Evolutionary conservation across 257 asterid genomes (phyloP).

Genomic region (Lycium ferocissimum): DNA sequence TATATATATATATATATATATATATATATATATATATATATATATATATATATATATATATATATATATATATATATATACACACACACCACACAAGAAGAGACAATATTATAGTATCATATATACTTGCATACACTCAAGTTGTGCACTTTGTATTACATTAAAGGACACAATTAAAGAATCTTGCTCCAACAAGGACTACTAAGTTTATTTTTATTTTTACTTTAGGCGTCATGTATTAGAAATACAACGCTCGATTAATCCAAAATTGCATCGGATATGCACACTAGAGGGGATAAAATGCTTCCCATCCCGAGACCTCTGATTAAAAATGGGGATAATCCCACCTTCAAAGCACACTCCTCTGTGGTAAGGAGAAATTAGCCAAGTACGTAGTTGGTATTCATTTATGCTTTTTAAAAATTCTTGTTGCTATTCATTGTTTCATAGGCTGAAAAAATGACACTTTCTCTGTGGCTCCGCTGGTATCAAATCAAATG

Average conservation of each 20-base stretch:
- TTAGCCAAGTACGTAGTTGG: background rate
- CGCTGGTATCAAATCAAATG: constrained; percentile 18
- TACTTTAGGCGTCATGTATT: background rate
- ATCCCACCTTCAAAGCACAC: background rate
- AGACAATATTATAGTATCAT: background rate
- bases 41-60: background rate
- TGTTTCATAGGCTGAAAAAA: constrained; percentile 12
- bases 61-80: background rate
- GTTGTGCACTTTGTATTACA: background rate
- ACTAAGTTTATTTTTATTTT: background rate
- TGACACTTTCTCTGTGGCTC: constrained; percentile 7
- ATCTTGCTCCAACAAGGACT: background rate
- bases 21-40: background rate
- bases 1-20: background rate
- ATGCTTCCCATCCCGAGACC: background rate
- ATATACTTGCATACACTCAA: background rate
- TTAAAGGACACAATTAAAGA: background rate
- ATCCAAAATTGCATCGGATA: background rate
- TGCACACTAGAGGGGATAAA: background rate
- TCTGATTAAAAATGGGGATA: background rate
- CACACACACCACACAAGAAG: background rate
- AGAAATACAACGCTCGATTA: background rate
- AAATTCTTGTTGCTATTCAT: background rate
- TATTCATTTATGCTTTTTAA: too few relatives aligned
- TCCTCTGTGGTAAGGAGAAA: background rate